Percentiles rank a stretch among this genome's conserved stretches.
These are phyloP conservation scores for Syzygium oleosum DNA, from an alignment of 345 rosid species.

Conservation along the genomic window DNA sequence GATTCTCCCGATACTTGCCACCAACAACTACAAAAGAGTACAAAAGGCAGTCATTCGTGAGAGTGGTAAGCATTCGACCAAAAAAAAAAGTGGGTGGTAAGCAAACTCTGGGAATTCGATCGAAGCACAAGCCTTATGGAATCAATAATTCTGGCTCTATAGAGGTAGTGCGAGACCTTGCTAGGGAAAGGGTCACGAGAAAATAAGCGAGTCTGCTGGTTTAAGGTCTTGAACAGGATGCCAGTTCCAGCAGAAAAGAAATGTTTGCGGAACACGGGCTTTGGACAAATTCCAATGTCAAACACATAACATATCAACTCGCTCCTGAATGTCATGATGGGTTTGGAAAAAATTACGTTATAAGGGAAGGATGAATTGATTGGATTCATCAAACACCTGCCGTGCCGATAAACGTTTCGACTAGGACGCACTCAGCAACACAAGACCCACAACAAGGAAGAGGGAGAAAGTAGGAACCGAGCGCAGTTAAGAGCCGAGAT, in stretches of 20 bases:
- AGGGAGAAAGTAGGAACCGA: not conserved
- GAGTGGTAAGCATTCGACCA: not conserved
- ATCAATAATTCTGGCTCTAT: conserved; percentile 58
- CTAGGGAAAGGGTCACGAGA: conserved; percentile 65
- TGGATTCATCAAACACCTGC: too few species aligned
- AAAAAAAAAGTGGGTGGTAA: not conserved
- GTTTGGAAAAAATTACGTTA: too few species aligned
- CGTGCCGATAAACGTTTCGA: too few species aligned
- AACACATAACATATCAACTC: too few species aligned
- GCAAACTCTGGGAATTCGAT: conserved; percentile 27
- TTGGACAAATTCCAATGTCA: not conserved
- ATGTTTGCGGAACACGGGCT: conserved; percentile 22
- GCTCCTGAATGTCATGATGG: too few species aligned
- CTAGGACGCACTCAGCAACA: too few species aligned
- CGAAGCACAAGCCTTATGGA: conserved; percentile 63
- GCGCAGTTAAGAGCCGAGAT: not conserved
- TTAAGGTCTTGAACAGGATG: conserved; percentile 5
- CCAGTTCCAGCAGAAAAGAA: conserved; percentile 4
- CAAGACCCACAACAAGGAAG: too few species aligned
- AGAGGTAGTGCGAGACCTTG: conserved; percentile 62
- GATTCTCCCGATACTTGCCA: too few species aligned
- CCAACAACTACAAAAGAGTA: conserved; percentile 56
- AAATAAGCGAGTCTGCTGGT: conserved; percentile 38
- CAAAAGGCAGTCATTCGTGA: conserved; percentile 44
- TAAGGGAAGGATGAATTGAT: too few species aligned